These are phyloP conservation scores for Xylaria digitata DNA, from an alignment of 2,329 filamentous ascomycete genomes.

Conservation along the genomic window DNA sequence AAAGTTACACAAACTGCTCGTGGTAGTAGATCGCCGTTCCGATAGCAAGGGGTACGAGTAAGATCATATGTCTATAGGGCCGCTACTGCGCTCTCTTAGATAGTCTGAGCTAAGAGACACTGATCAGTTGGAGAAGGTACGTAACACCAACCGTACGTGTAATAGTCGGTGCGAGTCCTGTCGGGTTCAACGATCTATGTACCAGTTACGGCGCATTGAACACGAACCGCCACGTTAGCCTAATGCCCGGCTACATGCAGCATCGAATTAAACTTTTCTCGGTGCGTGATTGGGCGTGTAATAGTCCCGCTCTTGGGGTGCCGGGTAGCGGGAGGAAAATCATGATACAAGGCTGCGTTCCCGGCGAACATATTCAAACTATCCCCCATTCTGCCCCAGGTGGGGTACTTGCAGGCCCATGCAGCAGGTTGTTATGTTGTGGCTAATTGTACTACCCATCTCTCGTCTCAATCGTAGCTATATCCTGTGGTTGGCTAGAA, in stretches of 20 bases:
- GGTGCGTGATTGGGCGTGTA: neutral
- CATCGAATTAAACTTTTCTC: slow-evolving; percentile 31
- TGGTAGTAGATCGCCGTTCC: neutral
- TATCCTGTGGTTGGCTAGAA: slow-evolving; percentile 19
- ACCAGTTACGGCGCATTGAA: slow-evolving; percentile 26
- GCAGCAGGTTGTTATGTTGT: slow-evolving; percentile 16
- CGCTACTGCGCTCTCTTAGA: slow-evolving; percentile 1
- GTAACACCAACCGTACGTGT: neutral
- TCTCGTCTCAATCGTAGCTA: slow-evolving; percentile 1
- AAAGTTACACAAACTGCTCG: neutral
- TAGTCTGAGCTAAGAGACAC: neutral
- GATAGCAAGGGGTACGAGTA: too few species aligned
- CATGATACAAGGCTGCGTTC: slow-evolving; percentile 36
- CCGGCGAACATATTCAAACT: slow-evolving; percentile 14
- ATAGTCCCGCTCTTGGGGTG: neutral
- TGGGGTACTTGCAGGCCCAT: slow-evolving; percentile 38
- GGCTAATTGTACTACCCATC: slow-evolving; percentile 18
- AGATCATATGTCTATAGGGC: neutral
- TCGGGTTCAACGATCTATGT: neutral
- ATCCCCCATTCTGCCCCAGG: neutral
- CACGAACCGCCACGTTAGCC: slow-evolving; percentile 12
- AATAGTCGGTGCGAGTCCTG: neutral
- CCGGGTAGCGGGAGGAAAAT: neutral
- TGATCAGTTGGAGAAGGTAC: neutral
- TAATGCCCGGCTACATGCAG: slow-evolving; percentile 39